Conservation (phyloP, 164 flowering plant genomes). For the Vitis vinifera region ASM3070453v1 NC_081805.1:11331001-11331500, state of each 20-base stretch:
- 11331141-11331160: constrained; percentile 12
- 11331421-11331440: constrained; percentile 26
- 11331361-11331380: constrained; percentile 1
- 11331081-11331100: constrained; percentile 25
- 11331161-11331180: constrained; percentile 10
- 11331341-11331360: constrained; percentile 12
- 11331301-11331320: neutral
- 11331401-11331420: constrained; percentile 11
- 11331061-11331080: constrained; percentile 4
- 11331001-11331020: neutral
- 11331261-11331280: neutral
- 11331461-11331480: constrained; percentile 30
- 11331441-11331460: constrained; percentile 34
- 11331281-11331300: neutral
- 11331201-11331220: constrained; percentile 15
- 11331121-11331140: constrained; percentile 39
- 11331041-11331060: neutral
- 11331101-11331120: constrained; percentile 27
- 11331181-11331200: constrained; percentile 7
- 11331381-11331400: constrained; percentile 1
- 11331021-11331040: neutral
- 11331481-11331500: constrained; percentile 29
- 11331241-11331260: neutral
- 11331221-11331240: constrained; percentile 14
- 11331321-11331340: neutral